Conservation (phyloP, 2,329 filamentous ascomycete species). For the Alternaria metachromatica region DNA sequence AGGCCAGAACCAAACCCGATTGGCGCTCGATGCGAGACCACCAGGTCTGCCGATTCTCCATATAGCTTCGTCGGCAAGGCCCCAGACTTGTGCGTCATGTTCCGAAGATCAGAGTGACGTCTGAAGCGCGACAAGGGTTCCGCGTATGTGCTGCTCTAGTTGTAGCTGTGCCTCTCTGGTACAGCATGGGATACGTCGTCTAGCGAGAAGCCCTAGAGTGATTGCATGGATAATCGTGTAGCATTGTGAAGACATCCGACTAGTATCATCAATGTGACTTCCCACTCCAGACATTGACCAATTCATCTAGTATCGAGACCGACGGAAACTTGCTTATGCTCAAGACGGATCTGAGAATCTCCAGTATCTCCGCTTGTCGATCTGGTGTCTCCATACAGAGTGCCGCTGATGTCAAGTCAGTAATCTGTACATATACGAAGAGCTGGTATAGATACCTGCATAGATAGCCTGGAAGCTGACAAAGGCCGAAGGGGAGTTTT, state of each 20-base stretch:
- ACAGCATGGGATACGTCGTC: background rate
- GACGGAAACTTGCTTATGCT: constrained; percentile 37
- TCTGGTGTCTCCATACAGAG: constrained; percentile 31
- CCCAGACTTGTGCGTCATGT: background rate
- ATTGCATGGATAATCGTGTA: background rate
- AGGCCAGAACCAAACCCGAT: background rate
- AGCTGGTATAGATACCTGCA: constrained; percentile 26
- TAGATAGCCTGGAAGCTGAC: constrained; percentile 41
- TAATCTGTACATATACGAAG: background rate
- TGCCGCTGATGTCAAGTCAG: constrained; percentile 17
- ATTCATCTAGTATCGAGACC: constrained; percentile 32
- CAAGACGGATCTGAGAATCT: constrained; percentile 23
- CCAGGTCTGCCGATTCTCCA: background rate
- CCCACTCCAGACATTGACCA: constrained; percentile 34
- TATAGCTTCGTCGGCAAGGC: background rate
- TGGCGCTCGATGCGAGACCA: constrained; percentile 12
- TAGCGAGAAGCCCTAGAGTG: background rate
- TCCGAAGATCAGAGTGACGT: background rate
- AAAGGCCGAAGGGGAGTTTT: constrained; percentile 37
- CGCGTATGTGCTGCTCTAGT: background rate
- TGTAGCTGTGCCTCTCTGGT: background rate
- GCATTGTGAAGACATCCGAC: background rate
- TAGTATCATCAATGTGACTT: constrained; percentile 36
- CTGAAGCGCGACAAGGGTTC: background rate
- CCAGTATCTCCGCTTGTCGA: constrained; percentile 23